phyloP scores from a whole-genome alignment of 2,329 filamentous ascomycete genomes.

The Cercospora zeae-maydis region DNA sequence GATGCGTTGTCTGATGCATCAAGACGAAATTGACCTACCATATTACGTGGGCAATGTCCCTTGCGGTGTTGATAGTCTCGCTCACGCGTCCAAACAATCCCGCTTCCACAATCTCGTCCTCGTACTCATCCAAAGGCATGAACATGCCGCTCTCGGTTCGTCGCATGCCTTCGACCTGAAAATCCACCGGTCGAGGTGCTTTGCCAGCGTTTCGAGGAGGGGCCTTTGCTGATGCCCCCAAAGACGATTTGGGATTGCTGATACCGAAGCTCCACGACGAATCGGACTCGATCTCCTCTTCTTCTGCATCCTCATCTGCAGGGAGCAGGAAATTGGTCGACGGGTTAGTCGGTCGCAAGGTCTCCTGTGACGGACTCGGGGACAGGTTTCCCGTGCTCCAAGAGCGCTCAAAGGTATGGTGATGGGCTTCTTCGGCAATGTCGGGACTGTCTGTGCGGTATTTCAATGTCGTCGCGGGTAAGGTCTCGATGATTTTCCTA shows the following conservation, averaged over 20 bases:
- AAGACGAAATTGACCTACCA: constrained; percentile 40
- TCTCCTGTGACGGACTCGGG: constrained; percentile 79
- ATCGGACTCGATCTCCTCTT: constrained; percentile 27
- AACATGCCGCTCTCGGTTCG: constrained; percentile 85
- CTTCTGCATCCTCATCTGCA: constrained; percentile 19
- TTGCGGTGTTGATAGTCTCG: constrained; percentile 68
- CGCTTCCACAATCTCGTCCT: constrained; percentile 51
- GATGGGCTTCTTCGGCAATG: constrained; percentile 29
- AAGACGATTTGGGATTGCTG: constrained; percentile 34
- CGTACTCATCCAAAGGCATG: constrained; percentile 72
- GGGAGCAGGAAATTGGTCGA: constrained; percentile 58
- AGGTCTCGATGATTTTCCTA: constrained; percentile 75
- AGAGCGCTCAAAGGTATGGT: constrained; percentile 45
- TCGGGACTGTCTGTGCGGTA: constrained; percentile 75
- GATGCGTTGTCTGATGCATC: neutral
- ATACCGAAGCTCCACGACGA: constrained; percentile 36
- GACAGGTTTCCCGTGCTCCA: constrained; percentile 47
- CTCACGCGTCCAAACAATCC: constrained; percentile 75
- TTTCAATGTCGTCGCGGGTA: constrained; percentile 84
- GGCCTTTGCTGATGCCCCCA: constrained; percentile 24
- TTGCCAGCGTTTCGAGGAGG: constrained; percentile 35
- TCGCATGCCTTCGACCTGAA: constrained; percentile 63
- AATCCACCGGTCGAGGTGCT: constrained; percentile 22
- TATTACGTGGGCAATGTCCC: constrained; percentile 62
- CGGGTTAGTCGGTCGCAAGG: constrained; percentile 66